phyloP scores from a whole-genome alignment of 2,329 filamentous ascomycete genomes.

The Grosmannia clavigera region DNA sequence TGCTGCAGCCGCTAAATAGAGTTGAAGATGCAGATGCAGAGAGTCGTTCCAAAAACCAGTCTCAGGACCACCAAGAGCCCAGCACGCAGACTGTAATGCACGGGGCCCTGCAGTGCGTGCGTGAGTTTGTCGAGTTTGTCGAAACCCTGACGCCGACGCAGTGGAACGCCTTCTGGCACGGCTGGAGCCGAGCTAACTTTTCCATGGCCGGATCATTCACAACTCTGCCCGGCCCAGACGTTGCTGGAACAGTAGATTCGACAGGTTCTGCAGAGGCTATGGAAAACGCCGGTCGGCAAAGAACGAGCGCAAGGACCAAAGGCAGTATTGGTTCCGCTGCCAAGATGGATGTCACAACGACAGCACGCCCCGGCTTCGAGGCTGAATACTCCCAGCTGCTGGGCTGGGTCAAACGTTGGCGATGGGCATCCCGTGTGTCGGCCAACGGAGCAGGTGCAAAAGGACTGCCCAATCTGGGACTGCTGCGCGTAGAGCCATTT shows the following conservation, averaged over 20 bases:
- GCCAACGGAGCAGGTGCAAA: slow-evolving; percentile 10
- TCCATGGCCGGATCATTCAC: slow-evolving; percentile 12
- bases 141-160: slow-evolving; percentile 8
- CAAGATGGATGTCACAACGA: not conserved
- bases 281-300: not conserved
- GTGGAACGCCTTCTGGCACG: slow-evolving; percentile 14
- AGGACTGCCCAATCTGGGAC: slow-evolving; percentile 10
- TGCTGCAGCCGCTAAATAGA: slow-evolving; percentile 19
- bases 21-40: not conserved
- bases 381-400: slow-evolving; percentile 7
- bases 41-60: not conserved
- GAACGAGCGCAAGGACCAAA: not conserved
- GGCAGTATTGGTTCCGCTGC: too few species aligned
- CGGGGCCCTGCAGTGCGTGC: slow-evolving; percentile 9
- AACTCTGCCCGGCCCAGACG: not conserved
- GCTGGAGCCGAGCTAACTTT: slow-evolving; percentile 12
- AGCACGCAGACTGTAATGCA: slow-evolving; percentile 6
- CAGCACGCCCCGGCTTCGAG: not conserved
- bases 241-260: not conserved
- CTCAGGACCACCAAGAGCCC: not conserved
- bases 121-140: slow-evolving; percentile 13
- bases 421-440: slow-evolving; percentile 10
- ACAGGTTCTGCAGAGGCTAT: not conserved
- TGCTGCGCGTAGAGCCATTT: slow-evolving; percentile 9
- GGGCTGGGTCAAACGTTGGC: slow-evolving; percentile 10